phyloP scores from a whole-genome alignment of 2,329 filamentous ascomycete species.

The Phialemoniopsis sp. region DNA sequence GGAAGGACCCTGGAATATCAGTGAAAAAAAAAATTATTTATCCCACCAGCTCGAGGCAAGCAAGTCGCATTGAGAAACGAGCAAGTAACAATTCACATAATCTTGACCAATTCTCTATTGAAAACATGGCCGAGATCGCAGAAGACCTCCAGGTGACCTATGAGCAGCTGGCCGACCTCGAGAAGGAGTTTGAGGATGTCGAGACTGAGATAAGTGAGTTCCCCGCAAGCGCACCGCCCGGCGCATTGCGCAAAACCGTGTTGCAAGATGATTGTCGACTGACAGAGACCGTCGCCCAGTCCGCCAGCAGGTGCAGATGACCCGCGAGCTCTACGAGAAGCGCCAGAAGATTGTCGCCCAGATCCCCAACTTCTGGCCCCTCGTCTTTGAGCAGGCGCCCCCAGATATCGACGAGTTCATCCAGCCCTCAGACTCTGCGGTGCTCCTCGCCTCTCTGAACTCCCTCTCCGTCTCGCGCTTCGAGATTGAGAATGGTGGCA shows the following conservation, averaged over 20 bases:
- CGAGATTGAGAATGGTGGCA: conserved; percentile 60
- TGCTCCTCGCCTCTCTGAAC: conserved; percentile 66
- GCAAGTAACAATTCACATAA: too few relatives aligned
- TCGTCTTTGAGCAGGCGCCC: conserved; percentile 84
- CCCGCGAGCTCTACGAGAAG: conserved; percentile 69
- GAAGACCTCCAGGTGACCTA: conserved; percentile 53
- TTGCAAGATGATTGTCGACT: background rate
- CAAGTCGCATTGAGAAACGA: too few relatives aligned
- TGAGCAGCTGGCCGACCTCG: conserved; percentile 74
- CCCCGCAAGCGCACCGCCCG: background rate
- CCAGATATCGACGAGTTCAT: conserved; percentile 85
- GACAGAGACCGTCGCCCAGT: conserved; percentile 40
- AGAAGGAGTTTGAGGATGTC: conserved; percentile 78
- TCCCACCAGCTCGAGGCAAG: too few relatives aligned
- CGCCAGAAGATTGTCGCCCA: conserved; percentile 65
- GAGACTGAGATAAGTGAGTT: conserved; percentile 78
- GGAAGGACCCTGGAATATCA: too few relatives aligned
- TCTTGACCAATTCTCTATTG: too few relatives aligned
- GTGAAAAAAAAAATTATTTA: too few relatives aligned
- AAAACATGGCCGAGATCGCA: conserved; percentile 16
- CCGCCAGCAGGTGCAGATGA: conserved; percentile 66
- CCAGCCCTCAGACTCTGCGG: conserved; percentile 70
- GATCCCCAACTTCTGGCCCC: conserved; percentile 90
- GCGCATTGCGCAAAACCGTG: too few relatives aligned
- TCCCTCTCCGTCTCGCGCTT: conserved; percentile 73